These are phyloP conservation scores for Citrus sp. DNA, from an alignment of 345 rosid genomes.

Conservation along the genomic window DNA sequence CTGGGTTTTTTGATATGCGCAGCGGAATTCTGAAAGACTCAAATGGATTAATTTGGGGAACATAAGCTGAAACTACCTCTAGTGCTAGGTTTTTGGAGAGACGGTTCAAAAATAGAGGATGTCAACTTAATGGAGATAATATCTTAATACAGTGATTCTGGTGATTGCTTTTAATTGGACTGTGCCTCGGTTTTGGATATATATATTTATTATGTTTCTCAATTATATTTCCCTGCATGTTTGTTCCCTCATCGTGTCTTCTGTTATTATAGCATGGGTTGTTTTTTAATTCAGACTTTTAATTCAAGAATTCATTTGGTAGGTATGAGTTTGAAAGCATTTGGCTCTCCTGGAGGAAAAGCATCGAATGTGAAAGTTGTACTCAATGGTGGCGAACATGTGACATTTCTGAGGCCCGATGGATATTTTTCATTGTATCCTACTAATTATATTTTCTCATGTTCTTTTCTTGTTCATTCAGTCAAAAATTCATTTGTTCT, in stretches of 20 bases:
- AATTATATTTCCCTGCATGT: not conserved
- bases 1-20: not conserved
- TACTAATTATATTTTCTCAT: conserved; percentile 8
- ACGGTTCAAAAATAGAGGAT: not conserved
- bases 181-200: not conserved
- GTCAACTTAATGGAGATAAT: conserved; percentile 7
- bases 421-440: conserved; percentile 97
- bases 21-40: too few relatives aligned
- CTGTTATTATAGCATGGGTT: not conserved
- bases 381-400: conserved; percentile 74
- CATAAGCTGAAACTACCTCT: not conserved
- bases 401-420: conserved; percentile 85
- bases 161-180: not conserved
- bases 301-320: conserved; percentile 14
- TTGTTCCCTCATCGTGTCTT: not conserved
- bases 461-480: not conserved
- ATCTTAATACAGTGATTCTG: not conserved
- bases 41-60: not conserved
- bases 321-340: conserved; percentile 39
- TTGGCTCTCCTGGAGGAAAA: conserved; percentile 69
- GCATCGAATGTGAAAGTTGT: conserved; percentile 69
- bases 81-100: not conserved
- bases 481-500: not conserved
- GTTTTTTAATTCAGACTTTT: not conserved
- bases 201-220: not conserved